phyloP scores from a whole-genome alignment of 2,329 filamentous ascomycete genomes.

The Fusarium paranaense region DNA sequence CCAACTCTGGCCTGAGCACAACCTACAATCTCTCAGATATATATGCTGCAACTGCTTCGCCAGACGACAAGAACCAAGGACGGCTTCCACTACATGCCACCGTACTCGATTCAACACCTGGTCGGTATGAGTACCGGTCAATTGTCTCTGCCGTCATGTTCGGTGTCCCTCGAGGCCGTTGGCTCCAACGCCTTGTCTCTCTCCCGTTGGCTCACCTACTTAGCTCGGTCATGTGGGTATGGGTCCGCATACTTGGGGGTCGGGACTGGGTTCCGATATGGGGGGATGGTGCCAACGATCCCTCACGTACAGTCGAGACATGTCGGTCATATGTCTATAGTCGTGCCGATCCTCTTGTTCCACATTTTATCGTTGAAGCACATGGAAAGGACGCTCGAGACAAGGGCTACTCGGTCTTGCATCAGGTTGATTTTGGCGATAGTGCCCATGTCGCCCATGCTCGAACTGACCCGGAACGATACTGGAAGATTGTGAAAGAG shows the following conservation, averaged over 20 bases:
- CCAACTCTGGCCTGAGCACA: not conserved
- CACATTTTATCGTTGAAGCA: not conserved
- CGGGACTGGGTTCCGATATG: not conserved
- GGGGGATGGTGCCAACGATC: not conserved
- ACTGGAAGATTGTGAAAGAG: not conserved
- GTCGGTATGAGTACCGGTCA: not conserved
- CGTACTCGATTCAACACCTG: not conserved
- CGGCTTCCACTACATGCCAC: not conserved
- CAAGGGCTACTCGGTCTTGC: not conserved
- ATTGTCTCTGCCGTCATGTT: not conserved
- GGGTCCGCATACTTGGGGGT: not conserved
- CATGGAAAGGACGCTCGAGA: not conserved
- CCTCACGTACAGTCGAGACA: not conserved
- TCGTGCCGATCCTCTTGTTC: not conserved
- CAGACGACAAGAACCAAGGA: not conserved
- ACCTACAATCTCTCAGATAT: not conserved
- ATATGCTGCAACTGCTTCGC: not conserved
- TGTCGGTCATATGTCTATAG: not conserved
- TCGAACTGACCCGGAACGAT: not conserved
- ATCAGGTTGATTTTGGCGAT: not conserved
- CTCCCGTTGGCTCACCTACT: not conserved
- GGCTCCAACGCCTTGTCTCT: not conserved
- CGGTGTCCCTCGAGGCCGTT: not conserved
- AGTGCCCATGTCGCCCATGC: not conserved
- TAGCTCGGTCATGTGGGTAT: not conserved